Percentiles rank a stretch among this genome's conserved stretches.
Conservation (phyloP, 2,329 filamentous ascomycete species). For the Aspergillus jensenii region DNA sequence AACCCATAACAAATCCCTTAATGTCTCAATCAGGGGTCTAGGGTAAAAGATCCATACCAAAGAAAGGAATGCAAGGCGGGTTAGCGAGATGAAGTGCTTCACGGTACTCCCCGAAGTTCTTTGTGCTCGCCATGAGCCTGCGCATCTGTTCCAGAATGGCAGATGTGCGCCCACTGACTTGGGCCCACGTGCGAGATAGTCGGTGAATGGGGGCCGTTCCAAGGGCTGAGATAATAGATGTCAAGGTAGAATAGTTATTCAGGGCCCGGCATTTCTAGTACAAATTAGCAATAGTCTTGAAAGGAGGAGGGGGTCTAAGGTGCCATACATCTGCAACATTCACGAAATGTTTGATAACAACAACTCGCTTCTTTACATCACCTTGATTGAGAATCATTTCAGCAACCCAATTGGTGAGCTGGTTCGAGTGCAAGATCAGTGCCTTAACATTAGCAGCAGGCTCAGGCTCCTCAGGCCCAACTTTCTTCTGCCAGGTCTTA, state of each 20-base stretch:
- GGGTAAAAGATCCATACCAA: constrained; percentile 65
- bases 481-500: constrained; percentile 99
- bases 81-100: constrained; percentile 90
- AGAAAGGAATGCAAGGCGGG: constrained; percentile 96
- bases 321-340: constrained; percentile 79
- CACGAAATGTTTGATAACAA: constrained; percentile 98
- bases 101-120: constrained; percentile 96
- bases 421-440: constrained; percentile 94
- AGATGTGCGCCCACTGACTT: constrained; percentile 82
- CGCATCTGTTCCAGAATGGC: constrained; percentile 85
- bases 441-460: constrained; percentile 93
- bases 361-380: constrained; percentile 92
- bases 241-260: constrained; percentile 97
- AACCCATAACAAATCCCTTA: neutral
- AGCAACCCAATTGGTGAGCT: constrained; percentile 98
- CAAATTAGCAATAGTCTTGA: constrained; percentile 11
- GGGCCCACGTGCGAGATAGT: constrained; percentile 88
- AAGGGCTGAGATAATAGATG: constrained; percentile 94
- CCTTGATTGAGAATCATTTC: constrained; percentile 97
- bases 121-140: constrained; percentile 91
- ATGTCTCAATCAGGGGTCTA: neutral
- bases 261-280: constrained; percentile 82
- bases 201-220: constrained; percentile 94
- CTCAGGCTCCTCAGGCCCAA: constrained; percentile 67
- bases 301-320: neutral